Evolutionary conservation across 805 yeast genomes (phyloP), one percentile per base, ranked within the genome.

Genomic region (Clavispora fructus): DNA sequence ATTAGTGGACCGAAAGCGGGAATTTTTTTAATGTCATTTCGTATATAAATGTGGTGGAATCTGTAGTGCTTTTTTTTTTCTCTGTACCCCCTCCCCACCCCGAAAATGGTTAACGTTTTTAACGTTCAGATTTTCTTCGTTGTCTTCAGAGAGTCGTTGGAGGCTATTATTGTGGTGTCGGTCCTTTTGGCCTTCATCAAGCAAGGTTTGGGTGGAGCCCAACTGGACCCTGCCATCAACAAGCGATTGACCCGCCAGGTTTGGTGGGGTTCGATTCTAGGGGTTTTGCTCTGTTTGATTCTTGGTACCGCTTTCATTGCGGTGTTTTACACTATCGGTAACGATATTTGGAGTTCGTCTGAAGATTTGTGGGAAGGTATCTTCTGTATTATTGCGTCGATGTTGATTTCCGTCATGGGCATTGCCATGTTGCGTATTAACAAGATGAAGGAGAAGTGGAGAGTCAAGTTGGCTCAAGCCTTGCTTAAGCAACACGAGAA

Each of bases 281-380:
- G 98, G 55, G 74, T 92, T 28, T 53, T 85, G 26, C 67, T 88
- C 42, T 92, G 98, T 84, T 59, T 92, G 42, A 75, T 80, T 45
- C 73, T 92, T 52, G 99, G 99, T 65, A 85, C 87, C 69, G 96
- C 90, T 46, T 91, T 92, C 70, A 91, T 92, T 64, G 99, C 96
- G 67, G 90, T 89, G 19, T 92, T 88, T 73, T 92, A 92, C 65
- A 70, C 86, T 32, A 74, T 86, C 42, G 83, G 85, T 53, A 79
- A 79, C 44, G 95, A 92, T 77, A 78, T 92, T 53, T 92, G 96
- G 87, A 75, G 92, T 42, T 62, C 66, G 11, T 82, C 96, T 17
- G 99, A 92, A 66, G 97, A 92, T 65, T 67, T 92, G 47, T 92
- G 98, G 98, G 99, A 92, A 77, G 98, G 97, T 73, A 75, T 88